Percentiles rank a stretch among this genome's conserved stretches.
Conservation (phyloP, 768 basidiomycete species). For the Russula emetica region DNA sequence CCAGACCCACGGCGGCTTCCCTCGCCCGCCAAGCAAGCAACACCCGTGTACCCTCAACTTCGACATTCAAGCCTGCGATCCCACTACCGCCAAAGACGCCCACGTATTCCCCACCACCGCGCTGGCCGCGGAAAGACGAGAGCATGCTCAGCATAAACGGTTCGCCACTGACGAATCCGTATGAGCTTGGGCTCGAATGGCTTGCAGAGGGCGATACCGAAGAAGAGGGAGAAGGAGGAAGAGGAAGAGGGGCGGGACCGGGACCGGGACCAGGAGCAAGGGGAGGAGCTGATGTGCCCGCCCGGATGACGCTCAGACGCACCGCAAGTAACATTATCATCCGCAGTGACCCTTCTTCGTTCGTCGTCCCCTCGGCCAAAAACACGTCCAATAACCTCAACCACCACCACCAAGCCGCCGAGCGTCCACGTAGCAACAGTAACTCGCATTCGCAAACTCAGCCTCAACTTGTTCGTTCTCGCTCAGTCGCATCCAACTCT, state of each 20-base stretch:
- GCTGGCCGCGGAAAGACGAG: conserved; percentile 70
- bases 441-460: conserved; percentile 37
- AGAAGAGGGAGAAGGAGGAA: too few relatives aligned
- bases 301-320: conserved; percentile 31
- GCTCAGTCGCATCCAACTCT: conserved; percentile 27
- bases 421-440: conserved; percentile 43
- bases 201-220: conserved; percentile 35
- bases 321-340: conserved; percentile 58
- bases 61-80: conserved; percentile 70
- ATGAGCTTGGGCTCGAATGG: conserved; percentile 60
- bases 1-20: conserved; percentile 40
- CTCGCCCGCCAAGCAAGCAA: conserved; percentile 29
- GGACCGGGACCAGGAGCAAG: neutral
- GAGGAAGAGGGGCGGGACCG: neutral
- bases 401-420: conserved; percentile 30
- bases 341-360: conserved; percentile 49
- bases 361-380: conserved; percentile 32
- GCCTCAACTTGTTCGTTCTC: conserved; percentile 25
- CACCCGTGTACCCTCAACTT: conserved; percentile 48
- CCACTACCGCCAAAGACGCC: conserved; percentile 46
- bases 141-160: conserved; percentile 79
- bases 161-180: conserved; percentile 76
- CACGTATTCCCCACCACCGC: conserved; percentile 55
- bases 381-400: conserved; percentile 19
- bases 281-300: neutral